Base-by-base conservation (phyloP, 75 land plant species). In the Azolla pinnata region DNA sequence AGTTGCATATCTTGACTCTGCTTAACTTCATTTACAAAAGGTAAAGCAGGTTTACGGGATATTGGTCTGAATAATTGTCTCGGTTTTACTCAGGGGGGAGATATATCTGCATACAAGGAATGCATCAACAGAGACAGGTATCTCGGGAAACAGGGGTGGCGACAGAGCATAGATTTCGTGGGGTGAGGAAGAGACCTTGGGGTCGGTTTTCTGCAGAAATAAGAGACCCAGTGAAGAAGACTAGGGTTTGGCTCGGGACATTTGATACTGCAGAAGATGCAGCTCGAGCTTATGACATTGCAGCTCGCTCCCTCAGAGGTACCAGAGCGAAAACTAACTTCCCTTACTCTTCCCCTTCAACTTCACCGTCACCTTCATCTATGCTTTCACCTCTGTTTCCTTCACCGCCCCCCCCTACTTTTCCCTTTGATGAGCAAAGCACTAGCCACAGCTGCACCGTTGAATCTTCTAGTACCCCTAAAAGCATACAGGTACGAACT, bases 381-480 rank as follows among this genome's bases (percentile, higher is more conserved):
- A n/a, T n/a, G n/a, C n/a, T n/a, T n/a, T n/a, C n/a, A n/a, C n/a
- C n/a, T n/a, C n/a, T n/a, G n/a, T n/a, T n/a, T n/a, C n/a, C n/a
- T n/a, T n/a, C n/a, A n/a, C n/a, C n/a, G n/a, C n/a, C n/a, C n/a
- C n/a, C n/a, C n/a, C n/a, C n/a, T n/a, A n/a, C n/a, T n/a, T n/a
- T 18, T 9, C 50, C 50, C 3, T 7, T 47, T 7, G 50, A 47
- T 47, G 50, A 47, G 50, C 50, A 47, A 18, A 47, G 50, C 50
- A 47, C 50, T 16, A 47, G 50, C 50, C 50, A 47, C 19, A 47
- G 50, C 20, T 12, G 50, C 50, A 47, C 50, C 19, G 50, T 47
- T 7, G 50, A 47, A 20, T 47, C 50, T 18, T 47, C 50, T 3
- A 47, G 50, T 47, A 18, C 18, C 4, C 50, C 50, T 4, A 47